Base-by-base conservation (phyloP, 2,329 filamentous ascomycete species). In the Cladobotryum mycophilum region DNA sequence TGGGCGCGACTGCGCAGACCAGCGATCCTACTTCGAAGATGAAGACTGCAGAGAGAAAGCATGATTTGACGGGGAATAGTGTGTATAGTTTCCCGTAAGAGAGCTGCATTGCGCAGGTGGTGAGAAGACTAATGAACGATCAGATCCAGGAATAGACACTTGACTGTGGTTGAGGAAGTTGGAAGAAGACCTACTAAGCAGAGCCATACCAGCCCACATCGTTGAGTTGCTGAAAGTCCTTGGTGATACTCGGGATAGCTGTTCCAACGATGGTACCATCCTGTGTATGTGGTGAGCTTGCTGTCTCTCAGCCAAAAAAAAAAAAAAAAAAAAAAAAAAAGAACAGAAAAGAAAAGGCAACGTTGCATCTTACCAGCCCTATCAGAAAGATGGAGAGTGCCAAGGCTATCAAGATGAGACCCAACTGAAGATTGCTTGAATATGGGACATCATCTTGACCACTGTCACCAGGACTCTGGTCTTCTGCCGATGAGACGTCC, bases 181-280 rank as follows among this genome's bases (percentile, higher is more conserved):
- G 63, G 63, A 30, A 30, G 25, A 30, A 30, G 25, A 30, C 25
- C 25, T 30, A 72, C 53, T 70, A 77, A 18, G 73, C 73, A 12
- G 73, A 68, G 3, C 75, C 75, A 55, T 81, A 81, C 78, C 79
- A 81, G 9, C 72, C 70, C 11, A 78, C 68, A 47, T 77, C 69
- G 20, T 65, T 62, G 5, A 78, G 65, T 33, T 68, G 63, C 20
- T 71, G 61, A 59, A 75, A 73, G 17, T 73, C 66, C 53, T 67
- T 69, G 2, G 75, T 76, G 53, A 78, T 77, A 37, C 70, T 71
- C 1, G 75, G 75, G 37, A 78, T 76, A 4, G 73, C 74, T 0
- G 74, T 76, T 3, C 71, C 72, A n/a, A 77, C 68, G 48, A 78
- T 77, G 4, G 72, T 76, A 67, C 72, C 64, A 13, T 69, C 67